Percentiles rank a stretch among this genome's conserved stretches.
Conservation (phyloP, 805 yeast genomes). For the Lipomyces mesembrius region DNA sequence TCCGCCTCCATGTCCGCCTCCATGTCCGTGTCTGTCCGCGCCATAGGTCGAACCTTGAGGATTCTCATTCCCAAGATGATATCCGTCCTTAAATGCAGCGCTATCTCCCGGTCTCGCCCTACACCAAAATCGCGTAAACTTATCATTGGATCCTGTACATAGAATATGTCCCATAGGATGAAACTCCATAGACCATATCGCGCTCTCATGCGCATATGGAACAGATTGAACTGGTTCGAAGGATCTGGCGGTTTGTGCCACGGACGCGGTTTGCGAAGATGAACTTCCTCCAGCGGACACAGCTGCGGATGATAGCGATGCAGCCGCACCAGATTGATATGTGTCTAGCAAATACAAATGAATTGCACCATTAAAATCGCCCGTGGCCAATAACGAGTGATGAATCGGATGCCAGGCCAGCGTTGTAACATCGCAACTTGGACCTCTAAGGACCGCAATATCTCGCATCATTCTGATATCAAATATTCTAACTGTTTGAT, state of each 20-base stretch:
- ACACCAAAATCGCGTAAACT: slow-evolving; percentile 92
- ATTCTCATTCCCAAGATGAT: slow-evolving; percentile 52
- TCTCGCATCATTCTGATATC: slow-evolving; percentile 88
- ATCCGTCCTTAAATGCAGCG: slow-evolving; percentile 76
- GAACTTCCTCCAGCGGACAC: slow-evolving; percentile 6
- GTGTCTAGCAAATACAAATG: slow-evolving; percentile 71
- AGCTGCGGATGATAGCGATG: slow-evolving; percentile 34
- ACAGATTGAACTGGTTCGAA: slow-evolving; percentile 53
- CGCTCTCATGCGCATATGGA: slow-evolving; percentile 94
- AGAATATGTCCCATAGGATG: slow-evolving; percentile 93
- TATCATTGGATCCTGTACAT: slow-evolving; percentile 91
- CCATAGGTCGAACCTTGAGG: not conserved
- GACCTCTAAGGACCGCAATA: slow-evolving; percentile 70
- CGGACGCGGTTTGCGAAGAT: slow-evolving; percentile 28
- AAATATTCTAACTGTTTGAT: slow-evolving; percentile 82
- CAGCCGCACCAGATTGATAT: slow-evolving; percentile 41
- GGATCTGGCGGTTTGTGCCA: slow-evolving; percentile 26
- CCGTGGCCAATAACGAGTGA: slow-evolving; percentile 75
- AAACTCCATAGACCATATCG: slow-evolving; percentile 85
- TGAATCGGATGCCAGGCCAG: slow-evolving; percentile 94
- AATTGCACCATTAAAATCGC: slow-evolving; percentile 87
- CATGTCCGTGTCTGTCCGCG: slow-evolving; percentile 1
- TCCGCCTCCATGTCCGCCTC: slow-evolving; percentile 6
- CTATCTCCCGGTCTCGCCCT: slow-evolving; percentile 91
- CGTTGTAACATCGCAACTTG: slow-evolving; percentile 82